Conservation (phyloP, 805 yeast species). For the Ogataea nonfermentans region DNA sequence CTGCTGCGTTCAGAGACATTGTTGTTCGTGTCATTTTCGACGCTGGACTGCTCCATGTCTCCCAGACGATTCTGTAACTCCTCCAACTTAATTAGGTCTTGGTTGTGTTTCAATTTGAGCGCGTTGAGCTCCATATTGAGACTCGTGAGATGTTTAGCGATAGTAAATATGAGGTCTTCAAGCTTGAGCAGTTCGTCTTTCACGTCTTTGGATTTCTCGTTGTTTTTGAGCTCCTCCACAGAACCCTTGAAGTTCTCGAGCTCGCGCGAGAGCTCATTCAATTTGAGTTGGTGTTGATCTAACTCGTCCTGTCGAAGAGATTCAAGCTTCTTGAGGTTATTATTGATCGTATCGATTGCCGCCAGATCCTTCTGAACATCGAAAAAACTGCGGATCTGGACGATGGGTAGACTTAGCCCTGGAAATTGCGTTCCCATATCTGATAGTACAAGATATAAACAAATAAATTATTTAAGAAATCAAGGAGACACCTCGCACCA, state of each 20-base stretch:
- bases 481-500: slow-evolving; percentile 7
- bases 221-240: slow-evolving; percentile 28
- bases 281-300: slow-evolving; percentile 14
- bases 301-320: slow-evolving; percentile 14
- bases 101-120: slow-evolving; percentile 37
- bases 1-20: slow-evolving; percentile 38
- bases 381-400: slow-evolving; percentile 21
- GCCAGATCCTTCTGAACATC: slow-evolving; percentile 20
- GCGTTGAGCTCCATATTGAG: slow-evolving; percentile 45
- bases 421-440: slow-evolving; percentile 20
- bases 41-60: slow-evolving; percentile 18
- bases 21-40: slow-evolving; percentile 14
- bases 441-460: slow-evolving; percentile 5
- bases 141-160: slow-evolving; percentile 53
- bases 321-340: slow-evolving; percentile 18
- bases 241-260: slow-evolving; percentile 18
- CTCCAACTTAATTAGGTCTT: slow-evolving; percentile 37
- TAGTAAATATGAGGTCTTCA: slow-evolving; percentile 46
- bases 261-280: slow-evolving; percentile 18
- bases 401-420: slow-evolving; percentile 20
- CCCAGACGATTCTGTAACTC: slow-evolving; percentile 31
- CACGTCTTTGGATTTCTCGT: slow-evolving; percentile 31
- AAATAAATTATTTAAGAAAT: slow-evolving; percentile 1
- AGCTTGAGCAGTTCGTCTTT: slow-evolving; percentile 33
- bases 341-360: slow-evolving; percentile 20